phyloP scores from a whole-genome alignment of 2,329 filamentous ascomycete species.

The Tolypocladium tropicale region DNA sequence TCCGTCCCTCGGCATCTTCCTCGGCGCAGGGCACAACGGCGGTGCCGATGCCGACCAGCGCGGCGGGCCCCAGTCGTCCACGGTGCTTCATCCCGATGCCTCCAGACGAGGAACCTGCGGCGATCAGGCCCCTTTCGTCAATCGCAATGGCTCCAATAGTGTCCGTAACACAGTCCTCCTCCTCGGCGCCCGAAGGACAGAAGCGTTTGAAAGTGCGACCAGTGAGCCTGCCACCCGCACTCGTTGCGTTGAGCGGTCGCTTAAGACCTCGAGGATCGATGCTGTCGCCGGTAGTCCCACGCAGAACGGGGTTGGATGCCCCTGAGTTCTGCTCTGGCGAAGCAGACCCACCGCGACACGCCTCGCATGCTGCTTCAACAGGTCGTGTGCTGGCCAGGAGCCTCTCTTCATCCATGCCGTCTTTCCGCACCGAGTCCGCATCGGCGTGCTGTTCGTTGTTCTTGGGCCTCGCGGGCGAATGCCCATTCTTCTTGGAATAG shows the following conservation, averaged over 20 bases:
- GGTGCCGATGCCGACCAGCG: slow-evolving; percentile 83
- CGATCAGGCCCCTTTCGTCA: slow-evolving; percentile 76
- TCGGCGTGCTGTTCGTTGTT: background rate
- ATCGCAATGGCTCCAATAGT: slow-evolving; percentile 95
- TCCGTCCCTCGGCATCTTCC: slow-evolving; percentile 56
- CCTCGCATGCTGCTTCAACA: background rate
- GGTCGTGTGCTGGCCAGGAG: background rate
- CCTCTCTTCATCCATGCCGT: background rate
- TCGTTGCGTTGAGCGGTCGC: slow-evolving; percentile 14
- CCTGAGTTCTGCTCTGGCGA: slow-evolving; percentile 7
- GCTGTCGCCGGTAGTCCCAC: slow-evolving; percentile 1
- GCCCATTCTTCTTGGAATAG: background rate
- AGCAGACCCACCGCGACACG: slow-evolving; percentile 9
- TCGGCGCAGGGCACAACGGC: slow-evolving; percentile 72
- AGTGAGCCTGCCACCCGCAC: slow-evolving; percentile 1
- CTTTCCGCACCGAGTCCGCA: background rate
- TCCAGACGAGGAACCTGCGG: slow-evolving; percentile 89
- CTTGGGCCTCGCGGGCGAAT: background rate
- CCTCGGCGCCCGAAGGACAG: slow-evolving; percentile 10
- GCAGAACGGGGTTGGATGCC: background rate
- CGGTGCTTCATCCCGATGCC: slow-evolving; percentile 98
- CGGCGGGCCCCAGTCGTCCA: slow-evolving; percentile 84
- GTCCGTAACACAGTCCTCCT: slow-evolving; percentile 66
- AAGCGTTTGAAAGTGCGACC: slow-evolving; percentile 8
- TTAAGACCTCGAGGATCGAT: slow-evolving; percentile 21